A percentile compares a stretch with the other conserved stretches of the same genome.
Evolutionary conservation across 2,329 filamentous ascomycete genomes (phyloP).

Genomic region (Huntiella moniliformis): DNA sequence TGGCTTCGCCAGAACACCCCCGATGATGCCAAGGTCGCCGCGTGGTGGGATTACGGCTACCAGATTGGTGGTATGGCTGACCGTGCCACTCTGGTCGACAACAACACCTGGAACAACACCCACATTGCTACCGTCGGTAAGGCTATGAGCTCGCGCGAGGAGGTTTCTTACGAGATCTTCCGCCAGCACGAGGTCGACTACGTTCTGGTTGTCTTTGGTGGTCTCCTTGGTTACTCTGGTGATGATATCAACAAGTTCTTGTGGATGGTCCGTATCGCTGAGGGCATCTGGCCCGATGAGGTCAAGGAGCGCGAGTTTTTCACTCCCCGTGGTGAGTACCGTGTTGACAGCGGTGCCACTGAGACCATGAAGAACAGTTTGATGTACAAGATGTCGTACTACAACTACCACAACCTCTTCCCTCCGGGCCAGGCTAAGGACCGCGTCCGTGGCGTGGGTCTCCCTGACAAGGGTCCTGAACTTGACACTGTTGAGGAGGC

Average conservation of each 20-base stretch:
- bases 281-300: constrained; percentile 99
- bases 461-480: constrained; percentile 71
- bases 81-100: constrained; percentile 88
- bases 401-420: constrained; percentile 90
- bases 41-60: constrained; percentile 99
- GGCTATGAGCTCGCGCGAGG: constrained; percentile 92
- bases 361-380: constrained; percentile 98
- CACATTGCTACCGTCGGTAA: constrained; percentile 98
- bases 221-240: constrained; percentile 87
- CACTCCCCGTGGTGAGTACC: constrained; percentile 81
- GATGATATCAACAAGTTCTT: constrained; percentile 99
- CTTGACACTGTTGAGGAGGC: constrained; percentile 88
- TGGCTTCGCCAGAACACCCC: constrained; percentile 97
- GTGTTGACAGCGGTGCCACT: constrained; percentile 80
- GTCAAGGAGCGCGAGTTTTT: constrained; percentile 95
- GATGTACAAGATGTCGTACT: constrained; percentile 99
- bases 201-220: constrained; percentile 92
- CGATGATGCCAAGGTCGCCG: constrained; percentile 95
- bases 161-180: constrained; percentile 97
- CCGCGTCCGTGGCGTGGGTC: constrained; percentile 61
- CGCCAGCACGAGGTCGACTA: constrained; percentile 98
- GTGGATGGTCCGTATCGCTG: constrained; percentile 98
- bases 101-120: constrained; percentile 99
- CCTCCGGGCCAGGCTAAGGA: constrained; percentile 78
- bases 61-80: constrained; percentile 99